phyloP scores from a whole-genome alignment of 2,329 filamentous ascomycete species.

The Lasiodiplodia theobromae region DNA sequence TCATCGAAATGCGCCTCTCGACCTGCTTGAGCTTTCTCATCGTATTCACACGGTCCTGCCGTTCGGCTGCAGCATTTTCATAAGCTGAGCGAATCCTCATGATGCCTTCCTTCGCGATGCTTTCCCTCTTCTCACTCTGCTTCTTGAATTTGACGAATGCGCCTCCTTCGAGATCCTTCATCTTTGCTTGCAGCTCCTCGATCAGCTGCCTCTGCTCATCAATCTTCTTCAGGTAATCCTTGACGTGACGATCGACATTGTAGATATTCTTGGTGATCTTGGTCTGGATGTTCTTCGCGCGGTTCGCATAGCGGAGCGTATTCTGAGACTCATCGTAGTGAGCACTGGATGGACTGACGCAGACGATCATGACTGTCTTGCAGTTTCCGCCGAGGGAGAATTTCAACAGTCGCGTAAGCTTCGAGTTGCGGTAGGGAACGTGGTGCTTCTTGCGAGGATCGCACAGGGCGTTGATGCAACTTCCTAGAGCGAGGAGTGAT shows the following conservation, averaged over 20 bases:
- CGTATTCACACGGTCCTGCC: slow-evolving; percentile 77
- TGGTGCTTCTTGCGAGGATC: slow-evolving; percentile 91
- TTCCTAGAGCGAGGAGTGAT: slow-evolving; percentile 89
- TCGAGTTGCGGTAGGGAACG: slow-evolving; percentile 97
- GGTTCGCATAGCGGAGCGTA: slow-evolving; percentile 94
- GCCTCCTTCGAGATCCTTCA: slow-evolving; percentile 83
- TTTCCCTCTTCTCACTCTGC: slow-evolving; percentile 83
- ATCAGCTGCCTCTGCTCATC: slow-evolving; percentile 98
- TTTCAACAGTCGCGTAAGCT: slow-evolving; percentile 92
- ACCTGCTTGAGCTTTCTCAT: slow-evolving; percentile 85
- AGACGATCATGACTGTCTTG: slow-evolving; percentile 99
- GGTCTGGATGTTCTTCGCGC: slow-evolving; percentile 99
- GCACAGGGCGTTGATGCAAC: slow-evolving; percentile 98
- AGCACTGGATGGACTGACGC: slow-evolving; percentile 92
- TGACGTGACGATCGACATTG: slow-evolving; percentile 98
- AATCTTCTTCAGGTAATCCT: slow-evolving; percentile 99
- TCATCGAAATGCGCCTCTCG: slow-evolving; percentile 81
- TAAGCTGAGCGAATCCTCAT: slow-evolving; percentile 82
- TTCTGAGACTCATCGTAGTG: slow-evolving; percentile 99
- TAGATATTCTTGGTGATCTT: slow-evolving; percentile 99
- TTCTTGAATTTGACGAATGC: slow-evolving; percentile 92
- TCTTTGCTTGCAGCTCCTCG: slow-evolving; percentile 91
- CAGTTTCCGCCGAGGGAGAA: slow-evolving; percentile 98
- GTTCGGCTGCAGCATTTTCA: slow-evolving; percentile 77
- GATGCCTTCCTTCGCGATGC: slow-evolving; percentile 77